A percentile compares a stretch with the other conserved stretches of the same genome.
Conservation (phyloP, 306 rosid genomes). For the Cicer yamashitae region DNA sequence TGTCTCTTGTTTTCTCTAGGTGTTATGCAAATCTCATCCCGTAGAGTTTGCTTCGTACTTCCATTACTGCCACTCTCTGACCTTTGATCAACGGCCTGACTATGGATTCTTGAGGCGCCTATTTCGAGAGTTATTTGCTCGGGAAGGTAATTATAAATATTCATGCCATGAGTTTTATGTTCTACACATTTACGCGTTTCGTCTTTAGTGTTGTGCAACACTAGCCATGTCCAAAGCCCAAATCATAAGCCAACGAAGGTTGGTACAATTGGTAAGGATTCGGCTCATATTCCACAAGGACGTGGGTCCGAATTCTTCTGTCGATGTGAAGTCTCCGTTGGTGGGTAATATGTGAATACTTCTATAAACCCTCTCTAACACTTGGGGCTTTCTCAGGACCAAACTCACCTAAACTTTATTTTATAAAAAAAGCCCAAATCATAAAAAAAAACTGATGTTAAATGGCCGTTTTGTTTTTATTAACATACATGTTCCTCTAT, state of each 20-base stretch:
- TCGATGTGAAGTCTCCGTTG: not conserved
- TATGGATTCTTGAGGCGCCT: conserved; percentile 96
- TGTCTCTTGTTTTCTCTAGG: conserved; percentile 56
- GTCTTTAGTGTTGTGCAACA: conserved; percentile 4
- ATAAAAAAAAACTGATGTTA: not conserved
- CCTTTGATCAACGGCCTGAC: conserved; percentile 97
- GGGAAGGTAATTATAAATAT: conserved; percentile 68
- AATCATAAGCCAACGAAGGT: not conserved
- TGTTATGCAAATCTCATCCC: conserved; percentile 89
- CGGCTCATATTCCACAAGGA: not conserved
- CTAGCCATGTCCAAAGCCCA: conserved; percentile 1
- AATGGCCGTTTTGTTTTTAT: conserved; percentile 7
- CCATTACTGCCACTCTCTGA: conserved; percentile 90
- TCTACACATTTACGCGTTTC: not conserved
- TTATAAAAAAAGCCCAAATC: not conserved
- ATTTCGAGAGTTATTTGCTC: conserved; percentile 83
- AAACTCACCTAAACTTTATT: not conserved
- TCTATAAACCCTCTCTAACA: no score
- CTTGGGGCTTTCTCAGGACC: not conserved
- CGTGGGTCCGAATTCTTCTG: not conserved
- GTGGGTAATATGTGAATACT: not conserved
- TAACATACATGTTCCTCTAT: not conserved
- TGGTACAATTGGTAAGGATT: not conserved
- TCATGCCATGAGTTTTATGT: not conserved
- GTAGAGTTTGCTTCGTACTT: conserved; percentile 97